Percentiles rank a stretch among this genome's conserved stretches.
These are phyloP conservation scores for Medicago arabica DNA, from an alignment of 306 rosid genomes.

Conservation along the genomic window DNA sequence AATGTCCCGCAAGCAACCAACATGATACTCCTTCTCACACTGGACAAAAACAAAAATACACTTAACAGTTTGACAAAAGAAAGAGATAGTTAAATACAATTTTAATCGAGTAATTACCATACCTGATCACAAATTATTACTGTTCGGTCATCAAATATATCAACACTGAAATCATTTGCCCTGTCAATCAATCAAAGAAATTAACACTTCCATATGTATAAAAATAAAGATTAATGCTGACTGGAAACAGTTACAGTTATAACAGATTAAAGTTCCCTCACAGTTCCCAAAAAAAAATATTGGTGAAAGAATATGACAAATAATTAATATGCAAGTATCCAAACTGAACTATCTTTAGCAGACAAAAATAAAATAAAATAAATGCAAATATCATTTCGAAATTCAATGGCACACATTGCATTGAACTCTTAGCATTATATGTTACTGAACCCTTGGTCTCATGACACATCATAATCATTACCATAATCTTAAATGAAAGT, in stretches of 20 bases:
- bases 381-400: slow-evolving; percentile 15
- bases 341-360: background rate
- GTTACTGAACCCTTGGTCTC: slow-evolving; percentile 34
- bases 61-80: slow-evolving; percentile 19
- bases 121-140: slow-evolving; percentile 98
- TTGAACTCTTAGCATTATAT: slow-evolving; percentile 28
- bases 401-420: slow-evolving; percentile 25
- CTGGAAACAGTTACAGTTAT: background rate
- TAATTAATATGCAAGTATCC: background rate
- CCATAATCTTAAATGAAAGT: slow-evolving; percentile 30
- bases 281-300: background rate
- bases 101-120: slow-evolving; percentile 42
- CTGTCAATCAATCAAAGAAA: slow-evolving; percentile 50
- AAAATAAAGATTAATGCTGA: slow-evolving; percentile 28
- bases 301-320: background rate
- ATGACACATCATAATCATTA: slow-evolving; percentile 18
- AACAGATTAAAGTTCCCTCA: slow-evolving; percentile 12
- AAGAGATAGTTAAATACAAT: slow-evolving; percentile 13
- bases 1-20: slow-evolving; percentile 85
- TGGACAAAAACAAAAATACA: slow-evolving; percentile 49
- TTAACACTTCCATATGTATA: background rate
- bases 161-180: slow-evolving; percentile 89
- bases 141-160: slow-evolving; percentile 88
- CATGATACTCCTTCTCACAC: slow-evolving; percentile 99
- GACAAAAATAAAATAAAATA: slow-evolving; percentile 4